These are phyloP conservation scores for Favolaschia claudopus DNA, from an alignment of 768 basidiomycete genomes.

Conservation along the genomic window DNA sequence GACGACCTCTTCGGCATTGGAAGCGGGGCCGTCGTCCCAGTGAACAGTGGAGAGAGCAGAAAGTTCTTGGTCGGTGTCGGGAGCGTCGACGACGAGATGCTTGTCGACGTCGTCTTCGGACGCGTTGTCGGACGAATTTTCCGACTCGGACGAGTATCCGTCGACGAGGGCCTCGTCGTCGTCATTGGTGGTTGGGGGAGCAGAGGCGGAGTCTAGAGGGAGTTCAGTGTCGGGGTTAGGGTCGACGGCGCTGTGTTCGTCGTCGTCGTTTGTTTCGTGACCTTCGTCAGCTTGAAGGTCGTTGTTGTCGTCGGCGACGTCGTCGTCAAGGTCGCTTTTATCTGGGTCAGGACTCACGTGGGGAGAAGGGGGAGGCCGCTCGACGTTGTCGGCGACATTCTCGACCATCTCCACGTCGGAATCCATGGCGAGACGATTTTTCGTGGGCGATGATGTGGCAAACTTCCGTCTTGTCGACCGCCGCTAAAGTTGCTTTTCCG, in stretches of 20 bases:
- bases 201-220: not conserved
- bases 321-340: slow-evolving; percentile 16
- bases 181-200: slow-evolving; percentile 3
- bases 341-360: slow-evolving; percentile 29
- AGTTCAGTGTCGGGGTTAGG: not conserved
- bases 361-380: not conserved
- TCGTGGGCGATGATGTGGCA: slow-evolving; percentile 16
- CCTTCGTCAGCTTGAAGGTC: slow-evolving; percentile 17
- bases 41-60: slow-evolving; percentile 3
- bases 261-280: not conserved
- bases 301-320: slow-evolving; percentile 27
- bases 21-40: slow-evolving; percentile 2
- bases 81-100: slow-evolving; percentile 22
- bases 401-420: slow-evolving; percentile 39
- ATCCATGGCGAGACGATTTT: too few species aligned
- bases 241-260: not conserved
- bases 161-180: slow-evolving; percentile 19
- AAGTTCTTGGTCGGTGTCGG: slow-evolving; percentile 21
- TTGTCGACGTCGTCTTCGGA: slow-evolving; percentile 31
- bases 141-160: slow-evolving; percentile 24
- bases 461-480: not conserved
- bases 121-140: slow-evolving; percentile 26
- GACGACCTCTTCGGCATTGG: not conserved
- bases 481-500: too few species aligned
- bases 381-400: not conserved